These are phyloP conservation scores for Boletus smithii DNA, from an alignment of 1,284 basidiomycete genomes.

Conservation along the genomic window DNA sequence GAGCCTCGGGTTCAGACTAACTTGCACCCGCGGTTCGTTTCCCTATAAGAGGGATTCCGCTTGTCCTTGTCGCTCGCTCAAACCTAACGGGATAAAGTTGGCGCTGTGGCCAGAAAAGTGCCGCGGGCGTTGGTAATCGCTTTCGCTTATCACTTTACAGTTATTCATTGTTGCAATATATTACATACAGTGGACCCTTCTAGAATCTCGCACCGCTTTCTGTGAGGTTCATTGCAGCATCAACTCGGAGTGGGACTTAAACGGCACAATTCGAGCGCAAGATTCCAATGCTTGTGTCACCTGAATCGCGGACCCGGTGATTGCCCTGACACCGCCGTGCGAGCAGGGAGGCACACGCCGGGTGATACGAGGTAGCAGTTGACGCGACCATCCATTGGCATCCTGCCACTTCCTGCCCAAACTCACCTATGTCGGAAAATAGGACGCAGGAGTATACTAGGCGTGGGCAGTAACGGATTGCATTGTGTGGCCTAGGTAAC, in stretches of 20 bases:
- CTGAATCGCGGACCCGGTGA: neutral
- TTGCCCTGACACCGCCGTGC: neutral
- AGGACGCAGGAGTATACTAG: no score
- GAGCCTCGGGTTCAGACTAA: neutral
- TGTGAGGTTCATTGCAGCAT: neutral
- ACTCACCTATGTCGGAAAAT: no score
- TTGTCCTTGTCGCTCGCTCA: neutral
- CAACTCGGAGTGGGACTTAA: neutral
- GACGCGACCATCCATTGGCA: no score
- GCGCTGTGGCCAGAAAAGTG: no score
- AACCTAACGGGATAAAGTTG: neutral
- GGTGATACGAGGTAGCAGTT: no score
- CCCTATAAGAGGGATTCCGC: neutral
- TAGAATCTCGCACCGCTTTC: neutral
- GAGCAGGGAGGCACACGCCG: no score
- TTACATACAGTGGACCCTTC: constrained; percentile 3
- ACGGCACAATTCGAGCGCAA: neutral
- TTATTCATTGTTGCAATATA: neutral
- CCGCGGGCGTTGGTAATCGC: neutral
- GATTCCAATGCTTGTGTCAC: neutral
- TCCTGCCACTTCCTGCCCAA: no score
- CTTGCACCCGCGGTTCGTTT: neutral
- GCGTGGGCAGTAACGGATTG: no score
- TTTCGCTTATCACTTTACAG: constrained; percentile 7
- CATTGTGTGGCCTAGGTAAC: no score